Percentiles rank a stretch among this genome's conserved stretches.
Evolutionary conservation across 2,329 filamentous ascomycete genomes (phyloP).

Genomic region (Epichloe sibirici): DNA sequence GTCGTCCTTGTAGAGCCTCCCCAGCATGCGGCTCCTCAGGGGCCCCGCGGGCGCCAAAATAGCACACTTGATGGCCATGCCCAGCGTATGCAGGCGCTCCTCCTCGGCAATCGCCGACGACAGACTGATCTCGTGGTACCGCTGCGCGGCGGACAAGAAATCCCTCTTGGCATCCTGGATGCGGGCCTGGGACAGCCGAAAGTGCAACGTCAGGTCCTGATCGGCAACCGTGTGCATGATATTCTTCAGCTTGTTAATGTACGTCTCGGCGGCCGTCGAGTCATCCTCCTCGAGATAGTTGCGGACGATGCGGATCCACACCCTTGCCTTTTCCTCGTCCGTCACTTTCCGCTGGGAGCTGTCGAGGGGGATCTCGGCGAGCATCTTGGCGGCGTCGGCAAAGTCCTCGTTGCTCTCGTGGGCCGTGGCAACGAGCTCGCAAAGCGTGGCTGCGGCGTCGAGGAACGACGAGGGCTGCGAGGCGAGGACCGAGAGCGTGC

Average conservation of each 20-base stretch:
- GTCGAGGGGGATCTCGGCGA: conserved; percentile 80
- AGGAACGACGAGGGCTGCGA: conserved; percentile 57
- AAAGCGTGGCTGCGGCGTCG: conserved; percentile 70
- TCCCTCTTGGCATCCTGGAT: conserved; percentile 84
- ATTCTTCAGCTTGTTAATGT: conserved; percentile 91
- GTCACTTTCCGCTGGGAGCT: conserved; percentile 74
- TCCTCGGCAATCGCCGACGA: conserved; percentile 68
- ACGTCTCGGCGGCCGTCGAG: conserved; percentile 69
- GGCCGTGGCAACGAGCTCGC: conserved; percentile 70
- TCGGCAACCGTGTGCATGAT: conserved; percentile 70
- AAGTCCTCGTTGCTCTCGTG: conserved; percentile 78
- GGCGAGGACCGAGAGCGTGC: conserved; percentile 55
- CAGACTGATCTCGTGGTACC: conserved; percentile 80
- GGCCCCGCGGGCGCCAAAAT: conserved; percentile 88
- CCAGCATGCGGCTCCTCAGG: conserved; percentile 66
- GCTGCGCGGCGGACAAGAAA: conserved; percentile 77
- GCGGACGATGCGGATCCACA: conserved; percentile 90
- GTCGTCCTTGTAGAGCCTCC: conserved; percentile 87
- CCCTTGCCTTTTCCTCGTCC: conserved; percentile 66
- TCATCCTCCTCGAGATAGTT: conserved; percentile 93
- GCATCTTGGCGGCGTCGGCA: conserved; percentile 58
- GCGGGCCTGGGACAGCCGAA: conserved; percentile 81
- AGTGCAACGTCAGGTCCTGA: conserved; percentile 65
- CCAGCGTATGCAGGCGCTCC: conserved; percentile 73
- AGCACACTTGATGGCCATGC: conserved; percentile 81